These are phyloP conservation scores for Cercospora sesami DNA, from an alignment of 2,329 filamentous ascomycete genomes.

Conservation along the genomic window DNA sequence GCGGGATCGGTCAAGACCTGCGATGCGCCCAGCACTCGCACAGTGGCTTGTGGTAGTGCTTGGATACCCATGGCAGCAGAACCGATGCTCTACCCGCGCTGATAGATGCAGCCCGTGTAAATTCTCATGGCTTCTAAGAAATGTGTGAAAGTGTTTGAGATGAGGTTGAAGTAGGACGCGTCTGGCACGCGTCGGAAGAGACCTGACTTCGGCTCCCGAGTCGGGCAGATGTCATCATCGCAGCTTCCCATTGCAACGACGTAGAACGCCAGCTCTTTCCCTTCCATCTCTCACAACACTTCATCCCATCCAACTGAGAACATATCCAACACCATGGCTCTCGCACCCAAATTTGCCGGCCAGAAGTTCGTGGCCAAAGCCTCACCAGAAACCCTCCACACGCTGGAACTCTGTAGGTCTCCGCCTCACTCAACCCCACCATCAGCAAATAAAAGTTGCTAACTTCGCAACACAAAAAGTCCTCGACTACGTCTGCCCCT, in stretches of 20 bases:
- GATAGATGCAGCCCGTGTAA: neutral
- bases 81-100: neutral
- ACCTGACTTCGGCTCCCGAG: neutral
- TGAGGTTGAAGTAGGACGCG: conserved; percentile 1
- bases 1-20: conserved; percentile 61
- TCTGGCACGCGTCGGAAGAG: neutral
- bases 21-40: conserved; percentile 61
- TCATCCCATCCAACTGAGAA: neutral
- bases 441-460: neutral
- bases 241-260: conserved; percentile 3
- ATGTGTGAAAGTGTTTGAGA: neutral
- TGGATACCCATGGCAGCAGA: conserved; percentile 42
- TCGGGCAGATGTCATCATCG: conserved; percentile 2
- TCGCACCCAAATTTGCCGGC: conserved; percentile 74
- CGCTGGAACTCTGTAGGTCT: conserved; percentile 54
- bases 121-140: neutral
- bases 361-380: conserved; percentile 61
- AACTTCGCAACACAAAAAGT: conserved; percentile 44
- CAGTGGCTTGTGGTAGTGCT: conserved; percentile 45
- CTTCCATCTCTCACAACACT: neutral
- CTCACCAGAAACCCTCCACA: conserved; percentile 50
- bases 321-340: conserved; percentile 58
- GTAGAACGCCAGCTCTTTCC: neutral
- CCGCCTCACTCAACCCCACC: neutral
- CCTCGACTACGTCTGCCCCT: conserved; percentile 90